phyloP scores from a whole-genome alignment of 345 rosid genomes.

The Linum trigynum region DNA sequence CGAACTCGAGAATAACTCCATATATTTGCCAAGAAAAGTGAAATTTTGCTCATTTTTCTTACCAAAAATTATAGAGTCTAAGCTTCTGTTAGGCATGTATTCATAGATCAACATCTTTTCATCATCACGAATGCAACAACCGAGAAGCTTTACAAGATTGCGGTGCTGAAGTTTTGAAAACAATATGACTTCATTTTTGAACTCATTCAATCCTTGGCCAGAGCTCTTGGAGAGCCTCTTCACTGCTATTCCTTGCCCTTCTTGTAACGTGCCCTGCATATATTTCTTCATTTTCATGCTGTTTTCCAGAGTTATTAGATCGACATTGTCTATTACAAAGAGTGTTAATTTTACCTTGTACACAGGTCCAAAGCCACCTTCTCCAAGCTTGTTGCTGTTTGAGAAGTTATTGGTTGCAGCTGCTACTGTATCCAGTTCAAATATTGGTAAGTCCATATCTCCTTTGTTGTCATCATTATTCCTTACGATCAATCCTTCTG shows the following conservation, averaged over 20 bases:
- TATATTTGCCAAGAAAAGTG: not conserved
- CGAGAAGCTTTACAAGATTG: constrained; percentile 1
- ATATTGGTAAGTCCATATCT: not conserved
- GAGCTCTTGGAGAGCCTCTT: constrained; percentile 4
- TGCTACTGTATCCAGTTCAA: not conserved
- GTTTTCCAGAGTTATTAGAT: not conserved
- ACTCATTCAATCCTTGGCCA: not conserved
- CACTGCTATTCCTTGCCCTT: constrained; percentile 5
- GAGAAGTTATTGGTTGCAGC: not conserved
- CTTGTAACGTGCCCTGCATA: not conserved
- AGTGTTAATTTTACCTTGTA: not conserved
- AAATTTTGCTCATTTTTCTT: not conserved
- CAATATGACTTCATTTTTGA: constrained; percentile 1
- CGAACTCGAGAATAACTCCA: not conserved
- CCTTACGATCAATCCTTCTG: not conserved
- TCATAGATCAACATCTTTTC: constrained; percentile 4
- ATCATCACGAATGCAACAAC: not conserved
- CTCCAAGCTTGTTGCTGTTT: not conserved
- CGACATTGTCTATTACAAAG: not conserved
- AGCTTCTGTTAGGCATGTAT: constrained; percentile 2
- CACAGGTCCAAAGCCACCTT: constrained; percentile 4
- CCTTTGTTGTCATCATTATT: too few relatives aligned
- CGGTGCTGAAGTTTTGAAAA: not conserved
- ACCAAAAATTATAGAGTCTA: not conserved
- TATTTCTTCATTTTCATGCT: not conserved